These are phyloP conservation scores for Spinacia oleracea DNA, from an alignment of 179 eudicot genomes.

Conservation along the genomic window DNA sequence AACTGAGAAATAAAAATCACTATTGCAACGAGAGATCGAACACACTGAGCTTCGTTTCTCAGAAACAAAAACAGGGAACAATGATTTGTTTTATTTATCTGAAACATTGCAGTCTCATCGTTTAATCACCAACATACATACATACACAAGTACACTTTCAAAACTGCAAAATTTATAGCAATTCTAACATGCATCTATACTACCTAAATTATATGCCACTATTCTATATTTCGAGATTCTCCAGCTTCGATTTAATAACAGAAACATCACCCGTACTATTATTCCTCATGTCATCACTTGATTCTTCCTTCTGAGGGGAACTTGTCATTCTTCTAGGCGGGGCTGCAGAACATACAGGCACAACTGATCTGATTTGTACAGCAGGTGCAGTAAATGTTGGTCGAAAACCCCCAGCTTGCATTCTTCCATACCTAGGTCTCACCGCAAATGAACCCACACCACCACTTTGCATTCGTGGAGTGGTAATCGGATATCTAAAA, in stretches of 20 bases:
- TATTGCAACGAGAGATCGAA: background rate
- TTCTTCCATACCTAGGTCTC: slow-evolving; percentile 24
- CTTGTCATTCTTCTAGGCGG: slow-evolving; percentile 33
- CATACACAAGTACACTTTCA: slow-evolving; percentile 26
- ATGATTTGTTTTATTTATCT: slow-evolving; percentile 11
- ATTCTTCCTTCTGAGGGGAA: slow-evolving; percentile 27
- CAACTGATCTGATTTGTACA: slow-evolving; percentile 55
- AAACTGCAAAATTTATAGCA: slow-evolving; percentile 15
- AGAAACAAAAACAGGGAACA: slow-evolving; percentile 2
- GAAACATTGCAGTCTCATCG: slow-evolving; percentile 4
- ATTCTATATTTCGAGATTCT: slow-evolving; percentile 28
- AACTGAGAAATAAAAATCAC: background rate
- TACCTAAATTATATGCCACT: background rate
- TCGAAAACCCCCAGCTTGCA: slow-evolving; percentile 30
- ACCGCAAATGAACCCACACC: slow-evolving; percentile 19
- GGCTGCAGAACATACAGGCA: slow-evolving; percentile 56
- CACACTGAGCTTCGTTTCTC: background rate
- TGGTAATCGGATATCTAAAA: slow-evolving; percentile 16
- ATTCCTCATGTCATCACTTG: slow-evolving; percentile 21
- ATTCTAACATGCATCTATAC: slow-evolving; percentile 25
- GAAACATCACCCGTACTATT: slow-evolving; percentile 24
- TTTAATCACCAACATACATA: slow-evolving; percentile 15
- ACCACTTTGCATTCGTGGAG: slow-evolving; percentile 40
- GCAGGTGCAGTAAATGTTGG: slow-evolving; percentile 47
- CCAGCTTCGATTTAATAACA: slow-evolving; percentile 23